Percentiles rank a stretch among this genome's conserved stretches.
Conservation (phyloP, 306 rosid species). For the Dalbergia cochinchinensis region DNA sequence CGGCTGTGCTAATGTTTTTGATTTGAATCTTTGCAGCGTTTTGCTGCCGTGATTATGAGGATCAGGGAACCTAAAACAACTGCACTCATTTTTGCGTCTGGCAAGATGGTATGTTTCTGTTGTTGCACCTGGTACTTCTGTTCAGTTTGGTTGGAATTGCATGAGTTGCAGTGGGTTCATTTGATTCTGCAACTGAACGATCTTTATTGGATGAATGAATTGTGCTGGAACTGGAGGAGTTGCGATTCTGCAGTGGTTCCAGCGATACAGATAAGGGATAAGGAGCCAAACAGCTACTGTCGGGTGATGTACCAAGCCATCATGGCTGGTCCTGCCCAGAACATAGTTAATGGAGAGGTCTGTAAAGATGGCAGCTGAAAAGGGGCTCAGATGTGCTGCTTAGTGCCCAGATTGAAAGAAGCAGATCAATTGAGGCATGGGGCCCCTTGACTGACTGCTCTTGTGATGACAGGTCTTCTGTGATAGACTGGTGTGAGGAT, state of each 20-base stretch:
- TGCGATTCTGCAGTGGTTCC: background rate
- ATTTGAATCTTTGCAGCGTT: constrained; percentile 72
- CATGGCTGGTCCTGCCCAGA: no score
- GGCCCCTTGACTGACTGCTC: no score
- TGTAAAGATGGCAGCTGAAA: no score
- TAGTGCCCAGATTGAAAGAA: no score
- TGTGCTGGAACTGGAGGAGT: background rate
- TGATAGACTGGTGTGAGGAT: background rate
- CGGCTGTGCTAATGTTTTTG: constrained; percentile 27
- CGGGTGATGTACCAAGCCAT: background rate
- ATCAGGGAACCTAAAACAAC: constrained; percentile 95
- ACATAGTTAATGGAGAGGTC: no score
- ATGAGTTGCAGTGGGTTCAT: constrained; percentile 3
- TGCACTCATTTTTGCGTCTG: constrained; percentile 93
- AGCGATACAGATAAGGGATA: background rate
- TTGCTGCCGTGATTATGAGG: constrained; percentile 98
- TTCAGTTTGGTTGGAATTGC: background rate
- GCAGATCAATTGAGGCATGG: no score
- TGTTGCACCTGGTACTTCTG: constrained; percentile 12
- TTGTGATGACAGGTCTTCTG: no score
- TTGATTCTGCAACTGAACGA: background rate
- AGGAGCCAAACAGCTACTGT: background rate
- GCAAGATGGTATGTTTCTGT: constrained; percentile 78
- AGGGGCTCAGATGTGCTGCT: no score
- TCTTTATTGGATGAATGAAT: background rate